Percentiles rank a stretch among this genome's conserved stretches.
These are phyloP conservation scores for Geum urbanum DNA, from an alignment of 306 rosid genomes.

Conservation along the genomic window DNA sequence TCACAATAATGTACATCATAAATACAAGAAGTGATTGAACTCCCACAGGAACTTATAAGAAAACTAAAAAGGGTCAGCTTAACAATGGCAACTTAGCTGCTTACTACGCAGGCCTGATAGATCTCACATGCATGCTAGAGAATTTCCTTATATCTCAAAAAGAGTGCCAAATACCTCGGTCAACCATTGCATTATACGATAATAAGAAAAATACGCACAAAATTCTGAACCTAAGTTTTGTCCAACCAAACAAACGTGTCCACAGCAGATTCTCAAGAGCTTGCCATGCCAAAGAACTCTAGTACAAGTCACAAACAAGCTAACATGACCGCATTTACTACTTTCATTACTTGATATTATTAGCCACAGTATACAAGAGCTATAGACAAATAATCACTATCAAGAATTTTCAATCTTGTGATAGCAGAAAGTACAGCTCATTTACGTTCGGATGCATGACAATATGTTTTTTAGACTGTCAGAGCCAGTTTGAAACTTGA, in stretches of 20 bases:
- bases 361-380: neutral
- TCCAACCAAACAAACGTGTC: neutral
- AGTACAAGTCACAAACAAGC: neutral
- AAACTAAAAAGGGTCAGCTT: neutral
- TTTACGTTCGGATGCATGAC: neutral
- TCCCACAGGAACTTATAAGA: conserved; percentile 3
- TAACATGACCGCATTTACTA: neutral
- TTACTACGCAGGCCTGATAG: neutral
- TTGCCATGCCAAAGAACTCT: conserved; percentile 1
- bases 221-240: conserved; percentile 9
- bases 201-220: neutral
- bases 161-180: neutral
- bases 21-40: too few relatives aligned
- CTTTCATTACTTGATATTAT: neutral
- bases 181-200: conserved; percentile 5
- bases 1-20: neutral
- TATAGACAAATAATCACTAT: neutral
- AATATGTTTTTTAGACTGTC: neutral
- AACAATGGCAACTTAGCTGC: neutral
- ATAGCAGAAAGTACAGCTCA: conserved; percentile 4
- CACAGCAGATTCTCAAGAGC: conserved; percentile 2
- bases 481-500: neutral
- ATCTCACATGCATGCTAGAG: conserved; percentile 8
- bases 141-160: neutral
- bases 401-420: conserved; percentile 1